These are phyloP conservation scores for Pseudocercospora eumusae DNA, from an alignment of 2,329 filamentous ascomycete genomes.

Conservation along the genomic window DNA sequence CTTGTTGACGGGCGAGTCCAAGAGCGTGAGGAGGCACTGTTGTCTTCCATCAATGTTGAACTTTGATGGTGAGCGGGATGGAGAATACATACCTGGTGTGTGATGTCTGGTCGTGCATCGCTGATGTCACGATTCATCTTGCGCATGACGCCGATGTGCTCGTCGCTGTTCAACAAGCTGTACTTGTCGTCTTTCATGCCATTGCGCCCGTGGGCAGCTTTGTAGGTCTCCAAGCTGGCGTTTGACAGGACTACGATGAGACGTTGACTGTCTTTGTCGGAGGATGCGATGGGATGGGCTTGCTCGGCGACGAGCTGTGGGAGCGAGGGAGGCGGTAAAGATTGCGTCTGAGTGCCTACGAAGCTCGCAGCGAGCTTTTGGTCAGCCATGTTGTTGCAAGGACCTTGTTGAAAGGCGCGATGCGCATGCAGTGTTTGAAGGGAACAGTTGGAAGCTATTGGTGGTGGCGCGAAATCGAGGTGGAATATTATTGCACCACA, in stretches of 20 bases:
- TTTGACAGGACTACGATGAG: constrained; percentile 96
- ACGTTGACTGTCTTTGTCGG: constrained; percentile 86
- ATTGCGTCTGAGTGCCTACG: constrained; percentile 66
- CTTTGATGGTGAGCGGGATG: constrained; percentile 22
- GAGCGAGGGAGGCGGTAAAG: constrained; percentile 84
- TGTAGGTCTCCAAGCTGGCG: constrained; percentile 96
- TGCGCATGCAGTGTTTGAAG: constrained; percentile 13
- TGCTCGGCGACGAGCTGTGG: constrained; percentile 94
- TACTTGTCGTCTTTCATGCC: constrained; percentile 78
- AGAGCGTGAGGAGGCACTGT: constrained; percentile 91
- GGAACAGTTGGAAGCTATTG: neutral
- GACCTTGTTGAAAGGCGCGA: constrained; percentile 42
- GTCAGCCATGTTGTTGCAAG: constrained; percentile 39
- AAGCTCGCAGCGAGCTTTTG: constrained; percentile 20
- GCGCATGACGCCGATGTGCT: constrained; percentile 98
- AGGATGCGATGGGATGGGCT: constrained; percentile 76
- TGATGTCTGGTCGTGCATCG: constrained; percentile 95
- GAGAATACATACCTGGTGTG: constrained; percentile 75
- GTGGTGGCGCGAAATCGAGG: neutral
- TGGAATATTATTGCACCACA: neutral
- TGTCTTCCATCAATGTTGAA: constrained; percentile 28
- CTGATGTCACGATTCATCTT: constrained; percentile 99
- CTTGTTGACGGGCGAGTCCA: constrained; percentile 98
- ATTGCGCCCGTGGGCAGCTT: constrained; percentile 66
- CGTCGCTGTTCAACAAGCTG: constrained; percentile 95